A percentile compares a stretch with the other conserved stretches of the same genome.
These are phyloP conservation scores for Triangularia verruculosa DNA, from an alignment of 2,329 filamentous ascomycete species.

Conservation along the genomic window DNA sequence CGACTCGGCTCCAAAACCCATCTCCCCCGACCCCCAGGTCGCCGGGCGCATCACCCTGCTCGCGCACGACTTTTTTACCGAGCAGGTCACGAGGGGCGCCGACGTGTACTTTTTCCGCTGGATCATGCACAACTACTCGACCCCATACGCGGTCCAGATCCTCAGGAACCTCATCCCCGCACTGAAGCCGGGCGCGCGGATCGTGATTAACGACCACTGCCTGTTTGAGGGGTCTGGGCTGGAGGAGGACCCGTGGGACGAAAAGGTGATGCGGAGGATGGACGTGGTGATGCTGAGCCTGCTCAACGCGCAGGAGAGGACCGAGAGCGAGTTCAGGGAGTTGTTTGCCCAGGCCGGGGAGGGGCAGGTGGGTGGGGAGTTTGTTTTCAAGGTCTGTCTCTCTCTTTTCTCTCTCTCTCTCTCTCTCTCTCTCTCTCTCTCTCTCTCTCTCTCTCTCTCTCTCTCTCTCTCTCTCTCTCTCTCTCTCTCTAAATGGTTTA, in stretches of 20 bases:
- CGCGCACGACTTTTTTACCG: constrained; percentile 56
- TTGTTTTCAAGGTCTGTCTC: constrained; percentile 35
- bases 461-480: background rate
- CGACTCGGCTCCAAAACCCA: constrained; percentile 43
- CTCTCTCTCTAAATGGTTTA: background rate
- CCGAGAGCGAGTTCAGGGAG: constrained; percentile 40
- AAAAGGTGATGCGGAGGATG: constrained; percentile 40
- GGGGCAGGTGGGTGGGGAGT: constrained; percentile 26
- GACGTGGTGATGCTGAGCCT: constrained; percentile 44
- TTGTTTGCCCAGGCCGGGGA: constrained; percentile 40
- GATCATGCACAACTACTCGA: constrained; percentile 62
- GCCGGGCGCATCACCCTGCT: constrained; percentile 41
- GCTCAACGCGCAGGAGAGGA: constrained; percentile 44
- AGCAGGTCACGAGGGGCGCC: constrained; percentile 51
- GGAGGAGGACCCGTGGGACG: constrained; percentile 36
- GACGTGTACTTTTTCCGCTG: constrained; percentile 59
- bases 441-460: background rate
- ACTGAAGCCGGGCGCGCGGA: constrained; percentile 51
- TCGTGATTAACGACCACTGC: constrained; percentile 44
- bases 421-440: background rate
- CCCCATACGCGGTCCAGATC: constrained; percentile 49
- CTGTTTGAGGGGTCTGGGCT: constrained; percentile 32
- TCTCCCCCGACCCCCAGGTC: constrained; percentile 39
- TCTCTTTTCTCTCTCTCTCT: background rate
- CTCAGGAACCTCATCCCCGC: constrained; percentile 51